Evolutionary conservation across 805 yeast species (phyloP), one percentile per base, ranked within the genome.

Genomic region (Zygosaccharomyces gambellarensis): DNA sequence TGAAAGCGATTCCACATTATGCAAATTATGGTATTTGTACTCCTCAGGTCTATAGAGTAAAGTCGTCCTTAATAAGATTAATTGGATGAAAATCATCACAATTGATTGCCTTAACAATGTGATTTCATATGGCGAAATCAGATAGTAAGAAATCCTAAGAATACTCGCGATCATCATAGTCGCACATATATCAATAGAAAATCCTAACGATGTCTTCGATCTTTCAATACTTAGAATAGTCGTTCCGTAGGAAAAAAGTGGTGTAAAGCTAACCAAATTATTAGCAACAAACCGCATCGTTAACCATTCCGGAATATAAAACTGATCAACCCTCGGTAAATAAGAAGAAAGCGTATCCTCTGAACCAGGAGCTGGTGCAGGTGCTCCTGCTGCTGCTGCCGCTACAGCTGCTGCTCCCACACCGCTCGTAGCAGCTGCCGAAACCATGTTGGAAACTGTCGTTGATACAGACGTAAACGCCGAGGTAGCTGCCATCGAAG

Each of bases 151-250:
- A 25, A 90, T 82, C 55, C 95, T 74, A 41, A 89, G 69, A 4
- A 82, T 78, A 38, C 89, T 78, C 0, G 96, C 83, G 54, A 88
- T 74, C 53, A 90, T 64, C 96, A 90, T 89, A 5, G 96, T 87
- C 5, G 89, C 90, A 68, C 97, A 90, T 9, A 90, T 87, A 67
- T 90, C 97, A n/a, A 89, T 73, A 4, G 95, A 85, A 62, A 90
- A 89, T 21, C 97, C 97, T 21, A 79, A 73, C 1, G 92, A 78
- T 0, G 90, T 77, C 62, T 82, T 72, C 30, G 79, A 76, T 42
- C 75, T 71, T 58, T 81, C 76, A 11, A 90, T 89, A 54, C 85
- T 75, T 42, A 80, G 72, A 31, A 90, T 78, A 0, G 96, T 89
- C 12, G 94, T 79, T 2, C 96, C 95, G 62, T 90, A 90, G 5